Evolutionary conservation across 2,329 filamentous ascomycete genomes (phyloP), one percentile per base, ranked within the genome.

Genomic region (Trichoderma sp.): DNA sequence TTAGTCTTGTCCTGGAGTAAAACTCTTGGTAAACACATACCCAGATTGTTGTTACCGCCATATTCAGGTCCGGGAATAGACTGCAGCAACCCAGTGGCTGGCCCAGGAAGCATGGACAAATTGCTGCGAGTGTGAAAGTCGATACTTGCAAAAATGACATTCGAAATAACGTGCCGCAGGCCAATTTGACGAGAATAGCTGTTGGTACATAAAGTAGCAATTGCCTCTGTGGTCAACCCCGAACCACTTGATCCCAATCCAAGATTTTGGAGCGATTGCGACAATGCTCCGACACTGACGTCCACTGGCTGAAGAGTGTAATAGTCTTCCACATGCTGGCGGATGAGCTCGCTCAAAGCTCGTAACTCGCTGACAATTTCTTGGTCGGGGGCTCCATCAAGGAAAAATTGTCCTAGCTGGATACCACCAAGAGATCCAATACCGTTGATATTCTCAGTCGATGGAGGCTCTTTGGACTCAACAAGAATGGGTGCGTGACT

Each of bases 241-340:
- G 4, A 62, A 0, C n/a, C 6, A 26, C 17, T 5, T 7, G 23
- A n/a, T 30, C 34, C 61, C 1, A 63, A 43, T 17, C 23, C 36
- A 3, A 63, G 61, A 17, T 9, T 47, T 28, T 63, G 36, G 26
- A 63, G 61, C 20, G 36, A 30, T 23, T 63, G 61, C 23, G 34
- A 30, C 12, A 63, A 47, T 6, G 11, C 1, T 36, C n/a, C 20
- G 30, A 70, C 9, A 69, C 74, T 75, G 5, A 59, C 53, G 0
- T 75, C 71, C 4, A 80, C 71, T 1, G 76, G 76, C 0, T 77
- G 72, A 0, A 73, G 59, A 68, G 82, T 81, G 64, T 84, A 85
- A 64, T 83, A 74, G 66, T 76, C 79, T 68, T 84, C 79, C 50
- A 83, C 80, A 72, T 85, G 84, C 47, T 81, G 78, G 32, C 80